Conservation (phyloP, 2,329 filamentous ascomycete genomes). For the Neonectria ditissima region DNA sequence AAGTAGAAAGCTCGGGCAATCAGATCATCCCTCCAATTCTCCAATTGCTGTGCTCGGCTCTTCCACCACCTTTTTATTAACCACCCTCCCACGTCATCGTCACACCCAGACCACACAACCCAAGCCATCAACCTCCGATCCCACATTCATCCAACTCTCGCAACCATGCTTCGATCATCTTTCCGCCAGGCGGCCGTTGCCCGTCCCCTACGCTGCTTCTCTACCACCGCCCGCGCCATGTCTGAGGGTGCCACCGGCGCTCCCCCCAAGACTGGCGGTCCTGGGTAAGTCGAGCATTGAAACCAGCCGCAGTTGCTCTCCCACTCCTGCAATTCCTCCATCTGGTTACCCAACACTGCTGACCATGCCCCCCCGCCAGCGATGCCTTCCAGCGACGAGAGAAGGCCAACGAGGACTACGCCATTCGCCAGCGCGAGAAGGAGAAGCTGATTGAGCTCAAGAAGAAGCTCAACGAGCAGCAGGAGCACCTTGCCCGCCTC, state of each 20-base stretch:
- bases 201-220: conserved; percentile 71
- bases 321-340: background rate
- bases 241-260: conserved; percentile 77
- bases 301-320: conserved; percentile 16
- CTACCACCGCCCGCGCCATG: conserved; percentile 73
- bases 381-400: conserved; percentile 95
- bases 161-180: conserved; percentile 75
- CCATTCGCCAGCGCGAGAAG: conserved; percentile 88
- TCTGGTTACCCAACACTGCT: background rate
- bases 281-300: conserved; percentile 58
- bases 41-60: conserved; percentile 32
- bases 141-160: conserved; percentile 28
- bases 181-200: conserved; percentile 66
- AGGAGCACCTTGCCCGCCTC: conserved; percentile 85
- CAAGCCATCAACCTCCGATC: conserved; percentile 33
- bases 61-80: conserved; percentile 26
- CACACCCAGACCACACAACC: conserved; percentile 25
- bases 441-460: conserved; percentile 87
- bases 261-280: conserved; percentile 64
- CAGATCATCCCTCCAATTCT: conserved; percentile 41
- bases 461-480: conserved; percentile 80
- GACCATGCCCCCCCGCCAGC: conserved; percentile 58
- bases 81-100: conserved; percentile 44
- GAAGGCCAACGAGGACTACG: conserved; percentile 84
- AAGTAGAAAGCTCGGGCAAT: conserved; percentile 28